Base-by-base conservation (phyloP, 495 filamentous ascomycete species). In the Copromyces sp. region DNA sequence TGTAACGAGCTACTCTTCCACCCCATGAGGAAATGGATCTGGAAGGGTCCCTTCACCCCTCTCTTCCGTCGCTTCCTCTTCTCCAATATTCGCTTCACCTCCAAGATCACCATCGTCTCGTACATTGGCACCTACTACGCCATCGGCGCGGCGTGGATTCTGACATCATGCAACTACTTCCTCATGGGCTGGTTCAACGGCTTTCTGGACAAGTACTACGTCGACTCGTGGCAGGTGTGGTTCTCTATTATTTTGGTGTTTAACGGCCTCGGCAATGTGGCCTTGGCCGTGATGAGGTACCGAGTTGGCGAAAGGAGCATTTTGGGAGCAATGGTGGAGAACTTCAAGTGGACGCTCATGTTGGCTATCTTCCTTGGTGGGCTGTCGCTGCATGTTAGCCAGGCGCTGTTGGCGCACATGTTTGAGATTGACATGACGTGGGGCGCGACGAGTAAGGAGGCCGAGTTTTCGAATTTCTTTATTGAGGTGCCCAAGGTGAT, bases 81-180 rank as follows among this genome's bases (percentile, higher is more conserved):
- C 77, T 91, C 89, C 77, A 88, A 88, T 78, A 93, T 94, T 78
- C 91, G 90, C 7, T 85, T 94, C 74, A 91, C 91, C 6, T 91
- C 89, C 71, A 94, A 94, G 80, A 81, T 94, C 78, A 94, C 92
- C 40, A 91, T 94, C 75, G 84, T 94, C 77, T 92, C 92, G 0
- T 94, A 94, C 78, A 91, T 94, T 74, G 92, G 92, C n/a, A 94
- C 92, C 17, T 94, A 94, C 82, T 94, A 94, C 79, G 92, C 92
- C 70, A 90, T 94, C 72, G 92, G 87, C 32, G 89, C 90, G 9
- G 90, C 92, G 53, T 94, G 92, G 92, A 86, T 94, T 77, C 86
- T 94, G 83, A 94, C 92, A 3, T 84, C 89, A 9, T 83, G 84
- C 74, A 94, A 94, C 82, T 94, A 93, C 80, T 92, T 94, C 83